These are phyloP conservation scores for Oryza glumipatula DNA, from an alignment of 176 grass and related monocot genomes.

Conservation along the genomic window DNA sequence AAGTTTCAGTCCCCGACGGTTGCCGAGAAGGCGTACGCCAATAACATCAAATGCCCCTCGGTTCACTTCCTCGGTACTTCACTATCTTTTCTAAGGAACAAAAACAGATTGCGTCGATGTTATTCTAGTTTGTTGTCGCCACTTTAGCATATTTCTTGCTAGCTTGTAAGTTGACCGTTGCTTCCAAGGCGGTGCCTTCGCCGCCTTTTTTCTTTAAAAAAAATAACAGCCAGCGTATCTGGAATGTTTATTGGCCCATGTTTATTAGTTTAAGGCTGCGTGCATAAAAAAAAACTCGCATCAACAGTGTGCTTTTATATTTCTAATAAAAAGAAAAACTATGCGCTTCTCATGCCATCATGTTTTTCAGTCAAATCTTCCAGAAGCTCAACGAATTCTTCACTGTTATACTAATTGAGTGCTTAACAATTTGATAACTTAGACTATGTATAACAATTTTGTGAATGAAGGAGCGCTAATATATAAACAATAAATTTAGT, in stretches of 20 bases:
- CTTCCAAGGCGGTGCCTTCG: neutral
- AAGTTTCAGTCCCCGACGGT: conserved; percentile 52
- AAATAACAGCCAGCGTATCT: neutral
- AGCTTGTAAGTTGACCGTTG: neutral
- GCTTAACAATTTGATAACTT: neutral
- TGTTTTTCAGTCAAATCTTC: neutral
- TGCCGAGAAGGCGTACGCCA: conserved; percentile 66
- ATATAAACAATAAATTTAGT: neutral
- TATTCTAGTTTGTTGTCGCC: neutral
- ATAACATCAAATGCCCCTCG: conserved; percentile 62
- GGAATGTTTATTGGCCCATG: neutral
- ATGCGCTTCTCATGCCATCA: neutral
- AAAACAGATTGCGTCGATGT: neutral
- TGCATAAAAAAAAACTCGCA: neutral
- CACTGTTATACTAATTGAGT: neutral
- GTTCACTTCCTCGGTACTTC: conserved; percentile 83
- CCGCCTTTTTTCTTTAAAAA: neutral
- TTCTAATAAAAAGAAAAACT: neutral
- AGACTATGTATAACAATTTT: neutral
- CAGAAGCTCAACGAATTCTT: neutral
- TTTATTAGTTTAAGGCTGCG: neutral
- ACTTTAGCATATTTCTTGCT: neutral
- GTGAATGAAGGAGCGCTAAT: neutral
- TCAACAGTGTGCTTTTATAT: neutral
- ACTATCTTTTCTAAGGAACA: neutral